phyloP scores from a whole-genome alignment of 1,139 yeast species.

The Pichia norvegensis region DNA sequence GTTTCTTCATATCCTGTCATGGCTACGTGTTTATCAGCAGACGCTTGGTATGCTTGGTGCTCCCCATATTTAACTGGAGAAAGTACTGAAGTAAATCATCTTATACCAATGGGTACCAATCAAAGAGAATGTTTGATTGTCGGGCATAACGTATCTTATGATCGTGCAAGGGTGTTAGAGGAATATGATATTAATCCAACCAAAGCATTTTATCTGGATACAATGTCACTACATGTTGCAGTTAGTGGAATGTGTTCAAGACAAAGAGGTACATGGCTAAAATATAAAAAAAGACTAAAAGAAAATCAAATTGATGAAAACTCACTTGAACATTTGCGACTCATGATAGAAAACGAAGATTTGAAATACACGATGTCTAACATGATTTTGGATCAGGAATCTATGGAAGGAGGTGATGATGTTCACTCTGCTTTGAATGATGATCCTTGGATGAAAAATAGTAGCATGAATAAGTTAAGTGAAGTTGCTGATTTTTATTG shows the following conservation, averaged over 20 bases:
- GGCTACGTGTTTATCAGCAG: slow-evolving; percentile 70
- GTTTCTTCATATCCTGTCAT: slow-evolving; percentile 65
- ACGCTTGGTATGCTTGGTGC: slow-evolving; percentile 95
- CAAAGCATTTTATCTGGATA: slow-evolving; percentile 76
- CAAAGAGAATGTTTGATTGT: slow-evolving; percentile 51
- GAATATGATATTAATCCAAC: slow-evolving; percentile 67
- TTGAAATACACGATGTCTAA: slow-evolving; percentile 16
- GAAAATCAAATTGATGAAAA: slow-evolving; percentile 17
- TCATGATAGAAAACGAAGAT: slow-evolving; percentile 16
- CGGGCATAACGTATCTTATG: slow-evolving; percentile 90
- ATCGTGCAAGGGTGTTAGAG: slow-evolving; percentile 76
- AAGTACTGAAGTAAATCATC: slow-evolving; percentile 42
- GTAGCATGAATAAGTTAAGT: slow-evolving; percentile 74
- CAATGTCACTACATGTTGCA: slow-evolving; percentile 90
- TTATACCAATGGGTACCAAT: slow-evolving; percentile 57
- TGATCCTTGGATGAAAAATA: slow-evolving; percentile 74
- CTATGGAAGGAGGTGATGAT: slow-evolving; percentile 17
- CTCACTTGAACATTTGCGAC: slow-evolving; percentile 20
- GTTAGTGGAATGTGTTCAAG: slow-evolving; percentile 88
- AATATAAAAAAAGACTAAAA: slow-evolving; percentile 38
- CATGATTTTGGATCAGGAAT: slow-evolving; percentile 18
- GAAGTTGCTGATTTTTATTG: slow-evolving; percentile 81
- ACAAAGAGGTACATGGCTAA: slow-evolving; percentile 76
- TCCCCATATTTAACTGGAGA: slow-evolving; percentile 70
- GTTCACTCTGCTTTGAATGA: slow-evolving; percentile 17